A percentile compares a stretch with the other conserved stretches of the same genome.
Conservation (phyloP, 495 filamentous ascomycete genomes). For the Xeromyces bisporus region DNA sequence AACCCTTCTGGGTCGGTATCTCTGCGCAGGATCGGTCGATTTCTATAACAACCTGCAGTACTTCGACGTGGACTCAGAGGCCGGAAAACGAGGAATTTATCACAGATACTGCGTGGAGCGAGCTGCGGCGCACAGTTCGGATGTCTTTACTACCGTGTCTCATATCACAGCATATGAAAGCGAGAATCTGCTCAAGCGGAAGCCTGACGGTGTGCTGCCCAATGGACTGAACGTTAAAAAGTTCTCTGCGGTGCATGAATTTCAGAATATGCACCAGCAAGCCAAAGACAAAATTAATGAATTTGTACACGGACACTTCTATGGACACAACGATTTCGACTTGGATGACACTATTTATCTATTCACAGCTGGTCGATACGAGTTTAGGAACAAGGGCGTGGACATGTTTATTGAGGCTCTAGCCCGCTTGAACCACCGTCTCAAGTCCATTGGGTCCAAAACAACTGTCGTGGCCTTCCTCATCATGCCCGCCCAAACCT, state of each 20-base stretch:
- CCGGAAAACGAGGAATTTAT: slow-evolving; percentile 95
- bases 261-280: slow-evolving; percentile 94
- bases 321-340: slow-evolving; percentile 93
- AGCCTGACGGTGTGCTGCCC: slow-evolving; percentile 89
- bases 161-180: slow-evolving; percentile 98
- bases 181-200: slow-evolving; percentile 92
- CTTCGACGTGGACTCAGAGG: slow-evolving; percentile 94
- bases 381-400: slow-evolving; percentile 95
- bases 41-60: slow-evolving; percentile 98
- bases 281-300: slow-evolving; percentile 96
- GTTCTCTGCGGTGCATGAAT: slow-evolving; percentile 96
- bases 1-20: slow-evolving; percentile 83
- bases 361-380: slow-evolving; percentile 92
- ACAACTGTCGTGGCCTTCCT: slow-evolving; percentile 97
- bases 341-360: slow-evolving; percentile 95
- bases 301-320: slow-evolving; percentile 96
- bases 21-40: slow-evolving; percentile 92
- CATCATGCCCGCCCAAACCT: slow-evolving; percentile 97
- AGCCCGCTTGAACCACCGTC: slow-evolving; percentile 79
- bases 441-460: slow-evolving; percentile 73
- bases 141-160: slow-evolving; percentile 97
- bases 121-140: slow-evolving; percentile 72
- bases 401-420: slow-evolving; percentile 99
- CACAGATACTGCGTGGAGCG: slow-evolving; percentile 97
- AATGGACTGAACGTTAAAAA: slow-evolving; percentile 98